These are phyloP conservation scores for Melanomma pulvis-pyrius DNA, from an alignment of 495 filamentous ascomycete genomes.

Conservation along the genomic window DNA sequence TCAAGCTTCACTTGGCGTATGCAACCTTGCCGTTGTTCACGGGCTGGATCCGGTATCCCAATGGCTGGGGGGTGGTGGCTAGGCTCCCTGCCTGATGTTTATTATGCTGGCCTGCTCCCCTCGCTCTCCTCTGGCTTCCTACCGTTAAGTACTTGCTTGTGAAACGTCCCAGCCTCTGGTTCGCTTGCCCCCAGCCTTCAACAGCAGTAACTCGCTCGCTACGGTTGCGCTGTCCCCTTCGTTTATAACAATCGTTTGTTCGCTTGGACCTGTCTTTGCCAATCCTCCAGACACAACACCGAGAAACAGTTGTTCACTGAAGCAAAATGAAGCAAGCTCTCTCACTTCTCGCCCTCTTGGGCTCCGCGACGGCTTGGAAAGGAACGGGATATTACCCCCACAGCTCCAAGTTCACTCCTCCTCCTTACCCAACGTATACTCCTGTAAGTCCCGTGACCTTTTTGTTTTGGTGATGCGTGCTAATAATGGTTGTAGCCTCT, in stretches of 20 bases:
- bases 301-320: slow-evolving; percentile 6
- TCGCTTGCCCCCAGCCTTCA: slow-evolving; percentile 31
- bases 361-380: slow-evolving; percentile 14
- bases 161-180: slow-evolving; percentile 29
- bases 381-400: slow-evolving; percentile 19
- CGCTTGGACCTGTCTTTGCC: slow-evolving; percentile 8
- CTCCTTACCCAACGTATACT: slow-evolving; percentile 11
- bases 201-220: slow-evolving; percentile 39
- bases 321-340: slow-evolving; percentile 29
- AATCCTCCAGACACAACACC: neutral
- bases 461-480: neutral
- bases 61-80: slow-evolving; percentile 8
- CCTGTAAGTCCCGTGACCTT: slow-evolving; percentile 13
- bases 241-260: slow-evolving; percentile 35
- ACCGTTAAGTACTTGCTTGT: slow-evolving; percentile 7
- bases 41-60: slow-evolving; percentile 8
- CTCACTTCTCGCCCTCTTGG: slow-evolving; percentile 32
- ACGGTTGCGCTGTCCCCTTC: slow-evolving; percentile 37
- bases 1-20: slow-evolving; percentile 37
- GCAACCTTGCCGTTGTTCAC: slow-evolving; percentile 29
- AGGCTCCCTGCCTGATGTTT: slow-evolving; percentile 8
- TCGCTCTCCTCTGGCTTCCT: slow-evolving; percentile 18
- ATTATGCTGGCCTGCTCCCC: slow-evolving; percentile 16
- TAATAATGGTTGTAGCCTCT: slow-evolving; percentile 8
- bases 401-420: slow-evolving; percentile 2